Percentiles rank a stretch among this genome's conserved stretches.
phyloP scores from a whole-genome alignment of 768 basidiomycete species.

The Suillus spraguei region DNA sequence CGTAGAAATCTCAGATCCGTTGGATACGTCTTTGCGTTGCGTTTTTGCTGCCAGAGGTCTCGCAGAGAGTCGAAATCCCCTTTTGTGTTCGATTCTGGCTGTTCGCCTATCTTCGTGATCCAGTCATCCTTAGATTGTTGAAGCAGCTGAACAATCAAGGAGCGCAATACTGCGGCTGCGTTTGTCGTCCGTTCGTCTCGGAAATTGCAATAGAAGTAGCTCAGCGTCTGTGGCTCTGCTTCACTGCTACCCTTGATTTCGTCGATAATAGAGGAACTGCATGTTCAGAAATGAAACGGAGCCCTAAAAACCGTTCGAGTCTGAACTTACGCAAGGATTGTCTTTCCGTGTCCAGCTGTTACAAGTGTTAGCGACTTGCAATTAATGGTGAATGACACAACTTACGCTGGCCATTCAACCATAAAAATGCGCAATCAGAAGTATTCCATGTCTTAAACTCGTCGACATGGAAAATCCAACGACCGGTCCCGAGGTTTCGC shows the following conservation, averaged over 20 bases:
- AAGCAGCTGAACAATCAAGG: constrained; percentile 19
- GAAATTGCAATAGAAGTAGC: background rate
- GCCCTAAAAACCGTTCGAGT: background rate
- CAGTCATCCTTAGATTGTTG: background rate
- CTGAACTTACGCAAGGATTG: background rate
- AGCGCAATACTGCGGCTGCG: constrained; percentile 19
- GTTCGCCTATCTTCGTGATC: too few relatives aligned
- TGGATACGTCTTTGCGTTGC: background rate
- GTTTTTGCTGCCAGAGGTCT: background rate
- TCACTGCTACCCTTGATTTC: background rate
- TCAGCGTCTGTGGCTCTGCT: background rate
- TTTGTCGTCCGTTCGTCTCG: constrained; percentile 11
- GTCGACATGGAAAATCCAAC: background rate
- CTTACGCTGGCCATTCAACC: background rate
- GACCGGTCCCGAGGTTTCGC: background rate
- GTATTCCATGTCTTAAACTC: background rate
- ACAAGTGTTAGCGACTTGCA: background rate
- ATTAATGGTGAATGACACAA: background rate
- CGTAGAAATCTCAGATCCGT: background rate
- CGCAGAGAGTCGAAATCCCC: too few relatives aligned
- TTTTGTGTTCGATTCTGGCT: too few relatives aligned
- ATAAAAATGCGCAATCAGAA: background rate
- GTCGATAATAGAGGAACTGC: constrained; percentile 5
- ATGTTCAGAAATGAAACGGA: background rate
- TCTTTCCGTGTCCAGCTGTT: background rate